phyloP scores from a whole-genome alignment of 2,329 filamentous ascomycete genomes.

The Fusarium camptoceras region DNA sequence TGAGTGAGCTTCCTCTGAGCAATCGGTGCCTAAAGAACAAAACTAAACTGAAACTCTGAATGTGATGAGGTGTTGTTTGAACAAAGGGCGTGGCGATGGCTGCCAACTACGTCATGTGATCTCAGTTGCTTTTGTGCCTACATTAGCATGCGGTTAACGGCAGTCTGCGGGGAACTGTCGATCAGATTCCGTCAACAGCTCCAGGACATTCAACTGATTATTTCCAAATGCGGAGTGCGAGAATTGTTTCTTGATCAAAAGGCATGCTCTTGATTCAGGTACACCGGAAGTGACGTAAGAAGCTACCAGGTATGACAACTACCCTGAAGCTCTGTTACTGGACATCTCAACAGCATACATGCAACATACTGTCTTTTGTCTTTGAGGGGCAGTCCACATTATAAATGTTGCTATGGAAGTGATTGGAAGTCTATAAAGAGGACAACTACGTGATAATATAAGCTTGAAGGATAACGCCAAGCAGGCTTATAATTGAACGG shows the following conservation, averaged over 20 bases:
- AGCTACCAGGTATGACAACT: background rate
- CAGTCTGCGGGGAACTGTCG: conserved; percentile 37
- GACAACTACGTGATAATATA: background rate
- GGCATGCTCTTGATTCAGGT: conserved; percentile 11
- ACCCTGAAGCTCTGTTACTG: conserved; percentile 12
- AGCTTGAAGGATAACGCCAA: background rate
- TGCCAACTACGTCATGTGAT: conserved; percentile 42
- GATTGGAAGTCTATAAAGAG: background rate
- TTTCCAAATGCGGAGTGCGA: conserved; percentile 37
- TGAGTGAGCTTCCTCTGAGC: background rate
- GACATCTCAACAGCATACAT: background rate
- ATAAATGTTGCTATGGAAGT: background rate
- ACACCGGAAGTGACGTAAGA: conserved; percentile 16
- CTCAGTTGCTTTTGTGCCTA: conserved; percentile 15
- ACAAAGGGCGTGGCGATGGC: conserved; percentile 30
- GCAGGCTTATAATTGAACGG: background rate
- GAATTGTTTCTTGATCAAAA: conserved; percentile 17
- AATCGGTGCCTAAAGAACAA: background rate
- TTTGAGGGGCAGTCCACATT: background rate
- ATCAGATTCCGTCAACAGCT: conserved; percentile 40
- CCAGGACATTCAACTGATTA: conserved; percentile 1
- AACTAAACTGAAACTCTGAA: background rate
- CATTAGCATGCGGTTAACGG: conserved; percentile 31
- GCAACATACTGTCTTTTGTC: background rate
- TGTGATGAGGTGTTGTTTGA: conserved; percentile 30